Evolutionary conservation across 2,329 filamentous ascomycete genomes (phyloP).

Genomic region (Aaosphaeria pasadenensis): DNA sequence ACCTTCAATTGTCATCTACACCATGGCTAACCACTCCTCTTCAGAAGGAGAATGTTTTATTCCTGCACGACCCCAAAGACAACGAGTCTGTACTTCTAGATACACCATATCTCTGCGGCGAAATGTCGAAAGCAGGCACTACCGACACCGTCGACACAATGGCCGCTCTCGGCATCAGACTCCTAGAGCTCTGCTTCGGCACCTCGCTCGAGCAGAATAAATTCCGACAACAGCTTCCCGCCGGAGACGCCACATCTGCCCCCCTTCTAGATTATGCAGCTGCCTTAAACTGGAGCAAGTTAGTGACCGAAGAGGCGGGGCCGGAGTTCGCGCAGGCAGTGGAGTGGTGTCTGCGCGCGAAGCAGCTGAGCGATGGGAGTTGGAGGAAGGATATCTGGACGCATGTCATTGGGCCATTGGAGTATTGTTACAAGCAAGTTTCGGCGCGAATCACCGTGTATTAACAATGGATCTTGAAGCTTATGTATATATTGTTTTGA

Average conservation of each 20-base stretch:
- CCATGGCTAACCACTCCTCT: slow-evolving; percentile 16
- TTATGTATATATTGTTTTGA: too few species aligned
- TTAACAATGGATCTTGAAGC: too few species aligned
- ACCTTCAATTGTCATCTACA: slow-evolving; percentile 20
- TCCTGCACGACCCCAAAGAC: not conserved
- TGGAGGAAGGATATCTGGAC: slow-evolving; percentile 12
- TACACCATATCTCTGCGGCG: not conserved
- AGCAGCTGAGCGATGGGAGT: slow-evolving; percentile 6
- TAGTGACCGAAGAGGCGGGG: slow-evolving; percentile 10
- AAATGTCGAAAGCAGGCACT: not conserved
- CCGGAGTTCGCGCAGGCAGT: slow-evolving; percentile 11
- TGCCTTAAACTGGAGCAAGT: slow-evolving; percentile 11
- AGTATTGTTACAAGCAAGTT: not conserved
- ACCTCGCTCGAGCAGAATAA: slow-evolving; percentile 4
- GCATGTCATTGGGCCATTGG: slow-evolving; percentile 5
- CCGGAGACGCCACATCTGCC: slow-evolving; percentile 2
- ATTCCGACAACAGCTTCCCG: slow-evolving; percentile 4
- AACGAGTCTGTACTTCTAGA: not conserved
- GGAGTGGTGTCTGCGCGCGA: slow-evolving; percentile 11
- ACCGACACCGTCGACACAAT: not conserved
- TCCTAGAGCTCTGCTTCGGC: slow-evolving; percentile 14
- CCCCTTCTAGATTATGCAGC: slow-evolving; percentile 9
- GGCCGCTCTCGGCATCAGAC: slow-evolving; percentile 8
- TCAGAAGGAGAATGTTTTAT: not conserved
- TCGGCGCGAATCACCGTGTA: not conserved